Evolutionary conservation across 202 grass and related monocot genomes (phyloP), one percentile per base, ranked within the genome.

Genomic region (Zoysia matrella): DNA sequence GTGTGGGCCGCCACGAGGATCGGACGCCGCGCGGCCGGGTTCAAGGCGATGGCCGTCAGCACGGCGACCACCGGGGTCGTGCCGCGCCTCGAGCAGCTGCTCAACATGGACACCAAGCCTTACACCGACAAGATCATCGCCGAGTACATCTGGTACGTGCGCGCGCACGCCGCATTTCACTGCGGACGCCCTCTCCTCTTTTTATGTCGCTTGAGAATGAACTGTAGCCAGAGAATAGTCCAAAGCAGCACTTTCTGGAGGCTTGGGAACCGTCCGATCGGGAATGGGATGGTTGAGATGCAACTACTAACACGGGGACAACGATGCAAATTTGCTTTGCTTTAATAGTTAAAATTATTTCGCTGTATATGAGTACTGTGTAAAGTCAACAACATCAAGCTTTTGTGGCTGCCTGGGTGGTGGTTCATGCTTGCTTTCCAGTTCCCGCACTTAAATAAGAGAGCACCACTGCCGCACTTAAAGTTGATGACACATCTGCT

Each of bases 81-180:
- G 43, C 74, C 91, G 39, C 88, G 96, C 81, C 76, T 99, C 58
- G 89, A 99, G 80, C 85, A 96, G 80, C 71, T 99, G 64, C 96
- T 99, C 73, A 93, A 94, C 81, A 72, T 99, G 96, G 96, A 99
- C 87, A 99, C 81, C 83, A 87, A 69, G 47, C 85, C 30, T 36
- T 36, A 36, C 30, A 36, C 30, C 30, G 30, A 36, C 30, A 36
- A 36, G 30, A 36, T 36, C 30, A 36, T 36, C 30, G 30, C 30
- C 30, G 30, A 36, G 30, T 36, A 36, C 30, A 36, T 36, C 30
- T 36, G 30, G 30, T 36, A 36, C 30, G 95, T 16, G 8, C 47
- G 11, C 3, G n/a, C 42, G 41, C 39, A 10, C 41, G 54, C 62
- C 62, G 39, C 62, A 65, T 44, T 7, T 4, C 30, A 5, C 36